Percentiles rank a stretch among this genome's conserved stretches.
Evolutionary conservation across 2,329 filamentous ascomycete genomes (phyloP).

Genomic region (Alternaria hordeiaustralica): DNA sequence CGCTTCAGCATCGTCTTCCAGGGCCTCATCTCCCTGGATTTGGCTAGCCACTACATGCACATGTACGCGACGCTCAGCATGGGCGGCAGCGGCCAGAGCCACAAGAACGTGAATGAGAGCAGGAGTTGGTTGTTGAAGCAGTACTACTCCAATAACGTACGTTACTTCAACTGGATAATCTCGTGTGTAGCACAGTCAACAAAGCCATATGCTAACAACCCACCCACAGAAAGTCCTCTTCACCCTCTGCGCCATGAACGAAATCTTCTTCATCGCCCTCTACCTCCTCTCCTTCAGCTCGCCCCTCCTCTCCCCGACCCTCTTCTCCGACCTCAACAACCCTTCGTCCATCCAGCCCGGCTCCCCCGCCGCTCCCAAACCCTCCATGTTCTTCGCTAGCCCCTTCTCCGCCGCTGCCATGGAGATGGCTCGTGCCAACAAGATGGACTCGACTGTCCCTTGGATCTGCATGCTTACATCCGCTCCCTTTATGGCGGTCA

Average conservation of each 20-base stretch:
- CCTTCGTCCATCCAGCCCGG: slow-evolving; percentile 64
- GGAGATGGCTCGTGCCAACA: slow-evolving; percentile 90
- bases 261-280: slow-evolving; percentile 96
- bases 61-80: slow-evolving; percentile 96
- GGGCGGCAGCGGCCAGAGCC: slow-evolving; percentile 78
- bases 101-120: slow-evolving; percentile 91
- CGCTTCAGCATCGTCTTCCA: slow-evolving; percentile 95
- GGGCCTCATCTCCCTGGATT: slow-evolving; percentile 86
- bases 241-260: slow-evolving; percentile 86
- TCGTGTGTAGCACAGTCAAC: not conserved
- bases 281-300: slow-evolving; percentile 98
- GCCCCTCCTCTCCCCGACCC: slow-evolving; percentile 83
- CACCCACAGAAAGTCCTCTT: slow-evolving; percentile 80
- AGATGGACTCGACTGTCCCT: slow-evolving; percentile 67
- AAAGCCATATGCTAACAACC: slow-evolving; percentile 18
- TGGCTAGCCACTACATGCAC: slow-evolving; percentile 98
- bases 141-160: slow-evolving; percentile 96
- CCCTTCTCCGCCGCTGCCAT: slow-evolving; percentile 92
- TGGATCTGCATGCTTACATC: slow-evolving; percentile 84
- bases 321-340: slow-evolving; percentile 68
- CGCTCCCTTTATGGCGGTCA: slow-evolving; percentile 85
- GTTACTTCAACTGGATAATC: slow-evolving; percentile 34
- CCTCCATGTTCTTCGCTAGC: slow-evolving; percentile 80
- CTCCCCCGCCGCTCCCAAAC: slow-evolving; percentile 70
- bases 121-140: slow-evolving; percentile 89